phyloP scores from a whole-genome alignment of 2,329 filamentous ascomycete genomes.

The Sporothrix variecibatus region DNA sequence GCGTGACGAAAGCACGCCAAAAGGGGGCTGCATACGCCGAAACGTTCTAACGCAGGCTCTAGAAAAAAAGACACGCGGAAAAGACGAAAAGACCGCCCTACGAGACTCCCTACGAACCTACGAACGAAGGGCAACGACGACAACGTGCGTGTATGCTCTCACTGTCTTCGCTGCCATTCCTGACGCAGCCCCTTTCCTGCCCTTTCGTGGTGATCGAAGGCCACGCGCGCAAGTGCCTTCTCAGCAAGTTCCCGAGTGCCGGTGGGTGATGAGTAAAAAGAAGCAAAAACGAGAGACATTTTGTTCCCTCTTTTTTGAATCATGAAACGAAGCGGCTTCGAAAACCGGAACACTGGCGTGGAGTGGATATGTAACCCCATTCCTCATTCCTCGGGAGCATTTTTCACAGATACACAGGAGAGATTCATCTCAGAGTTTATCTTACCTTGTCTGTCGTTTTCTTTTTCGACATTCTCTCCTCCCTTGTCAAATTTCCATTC shows the following conservation, averaged over 20 bases:
- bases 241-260: not conserved
- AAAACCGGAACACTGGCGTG: constrained; percentile 7
- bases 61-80: constrained; percentile 13
- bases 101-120: too few relatives aligned
- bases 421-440: not conserved
- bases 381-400: not conserved
- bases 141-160: not conserved
- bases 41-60: constrained; percentile 5
- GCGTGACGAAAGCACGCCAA: not conserved
- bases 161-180: not conserved
- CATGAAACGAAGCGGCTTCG: constrained; percentile 14
- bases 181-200: not conserved
- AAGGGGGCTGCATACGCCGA: constrained; percentile 4
- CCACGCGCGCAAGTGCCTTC: not conserved
- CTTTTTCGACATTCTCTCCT: not conserved
- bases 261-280: not conserved
- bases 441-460: not conserved
- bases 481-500: not conserved
- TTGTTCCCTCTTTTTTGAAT: not conserved
- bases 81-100: constrained; percentile 5
- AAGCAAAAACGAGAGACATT: constrained; percentile 14
- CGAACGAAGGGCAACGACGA: not conserved
- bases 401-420: not conserved
- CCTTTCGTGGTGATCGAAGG: constrained; percentile 4
- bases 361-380: not conserved